Conservation (phyloP, 2,329 filamentous ascomycete genomes). For the Pyrenophora teres region DNA sequence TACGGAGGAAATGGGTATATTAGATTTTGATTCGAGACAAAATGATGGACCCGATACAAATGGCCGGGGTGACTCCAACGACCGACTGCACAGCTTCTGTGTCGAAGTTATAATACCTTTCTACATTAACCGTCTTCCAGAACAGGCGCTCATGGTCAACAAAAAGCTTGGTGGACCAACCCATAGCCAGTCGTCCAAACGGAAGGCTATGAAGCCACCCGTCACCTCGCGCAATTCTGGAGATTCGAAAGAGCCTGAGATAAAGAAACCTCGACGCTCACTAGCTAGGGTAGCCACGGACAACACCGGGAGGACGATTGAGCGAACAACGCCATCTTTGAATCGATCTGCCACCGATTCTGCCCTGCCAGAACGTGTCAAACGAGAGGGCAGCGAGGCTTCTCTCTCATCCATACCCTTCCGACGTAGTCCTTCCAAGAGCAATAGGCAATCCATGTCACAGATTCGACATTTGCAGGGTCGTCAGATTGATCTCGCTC, state of each 20-base stretch:
- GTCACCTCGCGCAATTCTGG: constrained; percentile 44
- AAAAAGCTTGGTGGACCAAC: constrained; percentile 76
- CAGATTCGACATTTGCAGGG: constrained; percentile 54
- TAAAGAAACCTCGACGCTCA: constrained; percentile 54
- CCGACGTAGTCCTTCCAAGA: constrained; percentile 51
- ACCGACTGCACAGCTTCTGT: constrained; percentile 76
- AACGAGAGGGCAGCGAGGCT: constrained; percentile 70
- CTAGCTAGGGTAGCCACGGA: constrained; percentile 67
- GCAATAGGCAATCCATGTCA: constrained; percentile 43
- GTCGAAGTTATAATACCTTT: constrained; percentile 81
- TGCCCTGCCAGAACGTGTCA: constrained; percentile 63
- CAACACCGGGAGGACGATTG: constrained; percentile 57
- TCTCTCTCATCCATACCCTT: constrained; percentile 58
- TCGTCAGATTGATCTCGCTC: constrained; percentile 61
- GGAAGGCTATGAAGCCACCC: constrained; percentile 51
- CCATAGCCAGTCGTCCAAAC: constrained; percentile 61
- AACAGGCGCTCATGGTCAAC: constrained; percentile 71
- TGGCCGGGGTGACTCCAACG: constrained; percentile 47
- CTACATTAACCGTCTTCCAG: constrained; percentile 77
- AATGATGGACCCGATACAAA: constrained; percentile 27
- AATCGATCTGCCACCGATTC: constrained; percentile 70
- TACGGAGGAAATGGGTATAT: constrained; percentile 62
- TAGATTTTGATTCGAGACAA: constrained; percentile 41
- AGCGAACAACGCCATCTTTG: constrained; percentile 63
- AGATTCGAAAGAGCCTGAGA: constrained; percentile 45